These are phyloP conservation scores for Pythium aphanidermatum DNA, from an alignment of 352 stramenopile genomes.

Conservation along the genomic window DNA sequence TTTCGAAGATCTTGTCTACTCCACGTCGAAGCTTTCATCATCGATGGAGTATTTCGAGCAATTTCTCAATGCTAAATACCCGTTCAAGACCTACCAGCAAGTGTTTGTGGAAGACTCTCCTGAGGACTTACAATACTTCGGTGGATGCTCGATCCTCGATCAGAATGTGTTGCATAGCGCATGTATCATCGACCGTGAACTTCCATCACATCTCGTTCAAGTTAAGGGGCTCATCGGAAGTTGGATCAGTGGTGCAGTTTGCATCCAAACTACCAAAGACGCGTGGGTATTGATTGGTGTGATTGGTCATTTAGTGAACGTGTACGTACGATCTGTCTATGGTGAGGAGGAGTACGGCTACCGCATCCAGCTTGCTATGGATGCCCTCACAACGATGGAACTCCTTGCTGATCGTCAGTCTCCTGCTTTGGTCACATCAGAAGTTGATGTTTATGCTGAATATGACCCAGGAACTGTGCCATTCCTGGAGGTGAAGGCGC, in stretches of 20 bases:
- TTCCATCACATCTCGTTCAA: conserved; percentile 76
- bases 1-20: conserved; percentile 73
- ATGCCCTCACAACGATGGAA: conserved; percentile 82
- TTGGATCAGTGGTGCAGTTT: conserved; percentile 73
- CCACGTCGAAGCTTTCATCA: conserved; percentile 61
- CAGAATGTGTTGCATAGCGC: conserved; percentile 74
- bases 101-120: conserved; percentile 83
- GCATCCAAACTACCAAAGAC: conserved; percentile 81
- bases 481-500: conserved; percentile 77
- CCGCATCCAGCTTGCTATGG: conserved; percentile 80
- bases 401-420: conserved; percentile 60
- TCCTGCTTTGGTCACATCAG: conserved; percentile 53
- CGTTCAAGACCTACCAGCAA: conserved; percentile 85
- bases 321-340: conserved; percentile 73
- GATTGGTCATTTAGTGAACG: conserved; percentile 76
- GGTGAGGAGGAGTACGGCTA: conserved; percentile 84
- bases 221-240: conserved; percentile 72
- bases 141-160: conserved; percentile 61
- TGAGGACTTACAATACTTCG: conserved; percentile 64
- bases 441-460: conserved; percentile 82
- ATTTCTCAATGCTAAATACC: conserved; percentile 60
- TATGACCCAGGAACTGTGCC: conserved; percentile 68
- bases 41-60: conserved; percentile 78
- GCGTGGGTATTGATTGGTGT: conserved; percentile 81
- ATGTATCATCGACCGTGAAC: conserved; percentile 73